Percentiles rank a stretch among this genome's conserved stretches.
Conservation (phyloP, 2,329 filamentous ascomycete species). For the Colletotrichum chrysophilum region DNA sequence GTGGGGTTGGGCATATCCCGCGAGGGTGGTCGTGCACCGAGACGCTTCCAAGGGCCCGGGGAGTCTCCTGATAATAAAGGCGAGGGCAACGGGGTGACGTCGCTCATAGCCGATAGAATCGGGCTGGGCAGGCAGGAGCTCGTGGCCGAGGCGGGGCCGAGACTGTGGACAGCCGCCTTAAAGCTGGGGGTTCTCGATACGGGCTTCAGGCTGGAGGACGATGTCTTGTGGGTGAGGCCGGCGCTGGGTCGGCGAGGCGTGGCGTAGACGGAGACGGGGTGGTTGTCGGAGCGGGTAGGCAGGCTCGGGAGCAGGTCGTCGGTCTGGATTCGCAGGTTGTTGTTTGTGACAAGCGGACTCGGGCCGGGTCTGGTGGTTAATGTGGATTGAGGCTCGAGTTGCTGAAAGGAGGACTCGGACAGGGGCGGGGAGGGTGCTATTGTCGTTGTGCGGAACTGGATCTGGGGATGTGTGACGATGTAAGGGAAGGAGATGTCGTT, state of each 20-base stretch:
- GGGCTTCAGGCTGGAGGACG: constrained; percentile 52
- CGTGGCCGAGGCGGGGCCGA: constrained; percentile 59
- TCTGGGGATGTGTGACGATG: constrained; percentile 24
- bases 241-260: constrained; percentile 24
- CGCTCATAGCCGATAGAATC: constrained; percentile 75
- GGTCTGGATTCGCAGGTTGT: constrained; percentile 42
- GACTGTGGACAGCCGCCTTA: constrained; percentile 57
- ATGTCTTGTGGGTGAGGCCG: constrained; percentile 43
- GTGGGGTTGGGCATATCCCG: constrained; percentile 45
- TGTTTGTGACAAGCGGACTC: constrained; percentile 16
- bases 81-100: constrained; percentile 80
- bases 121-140: constrained; percentile 76
- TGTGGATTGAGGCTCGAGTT: constrained; percentile 10
- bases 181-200: constrained; percentile 66
- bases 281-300: constrained; percentile 30
- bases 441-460: constrained; percentile 42
- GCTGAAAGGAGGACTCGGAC: constrained; percentile 24
- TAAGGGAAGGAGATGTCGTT: constrained; percentile 23
- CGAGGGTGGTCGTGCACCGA: constrained; percentile 53
- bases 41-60: constrained; percentile 68
- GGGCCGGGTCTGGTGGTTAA: background rate
- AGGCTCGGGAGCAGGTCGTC: constrained; percentile 29
- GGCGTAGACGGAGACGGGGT: constrained; percentile 36
- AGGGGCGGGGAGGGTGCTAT: constrained; percentile 42
- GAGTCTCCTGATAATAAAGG: constrained; percentile 71